Percentiles rank a stretch among this genome's conserved stretches.
Evolutionary conservation across 2,329 filamentous ascomycete species (phyloP).

Genomic region (Trichoderma asperellum): DNA sequence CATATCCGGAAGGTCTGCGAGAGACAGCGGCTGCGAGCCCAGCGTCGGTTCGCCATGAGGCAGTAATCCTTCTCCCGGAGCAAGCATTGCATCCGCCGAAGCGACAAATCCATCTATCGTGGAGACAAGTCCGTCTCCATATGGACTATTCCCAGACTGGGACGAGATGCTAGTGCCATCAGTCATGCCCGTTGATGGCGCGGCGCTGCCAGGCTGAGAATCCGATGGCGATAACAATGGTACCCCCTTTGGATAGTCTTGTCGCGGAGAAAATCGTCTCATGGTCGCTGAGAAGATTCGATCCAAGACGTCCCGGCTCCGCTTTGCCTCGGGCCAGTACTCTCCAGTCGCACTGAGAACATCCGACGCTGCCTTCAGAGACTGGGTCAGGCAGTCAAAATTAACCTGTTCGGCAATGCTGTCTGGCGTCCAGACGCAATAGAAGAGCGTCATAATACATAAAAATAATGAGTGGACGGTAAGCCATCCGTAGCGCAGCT

Average conservation of each 20-base stretch:
- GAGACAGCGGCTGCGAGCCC: background rate
- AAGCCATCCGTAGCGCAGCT: conserved; percentile 53
- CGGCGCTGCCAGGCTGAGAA: background rate
- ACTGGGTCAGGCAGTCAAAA: conserved; percentile 37
- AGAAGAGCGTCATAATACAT: conserved; percentile 54
- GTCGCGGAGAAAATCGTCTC: conserved; percentile 17
- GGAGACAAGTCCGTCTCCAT: background rate
- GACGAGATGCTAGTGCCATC: conserved; percentile 7
- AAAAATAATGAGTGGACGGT: conserved; percentile 55
- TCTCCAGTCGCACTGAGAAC: conserved; percentile 56
- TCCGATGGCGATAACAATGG: background rate
- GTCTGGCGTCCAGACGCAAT: conserved; percentile 54
- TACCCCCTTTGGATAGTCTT: background rate
- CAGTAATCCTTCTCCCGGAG: background rate
- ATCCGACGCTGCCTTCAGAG: conserved; percentile 49
- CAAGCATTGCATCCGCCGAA: background rate
- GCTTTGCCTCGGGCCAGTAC: conserved; percentile 56
- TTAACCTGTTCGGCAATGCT: conserved; percentile 19
- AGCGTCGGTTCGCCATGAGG: background rate
- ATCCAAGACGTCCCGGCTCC: conserved; percentile 50
- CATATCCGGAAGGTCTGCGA: conserved; percentile 1
- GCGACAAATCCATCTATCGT: background rate
- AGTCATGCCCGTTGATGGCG: background rate
- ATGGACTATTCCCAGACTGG: conserved; percentile 11
- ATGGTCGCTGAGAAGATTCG: conserved; percentile 23